A percentile compares a stretch with the other conserved stretches of the same genome.
Evolutionary conservation across 306 rosid genomes (phyloP).

Genomic region (Lathyrus sativus): DNA sequence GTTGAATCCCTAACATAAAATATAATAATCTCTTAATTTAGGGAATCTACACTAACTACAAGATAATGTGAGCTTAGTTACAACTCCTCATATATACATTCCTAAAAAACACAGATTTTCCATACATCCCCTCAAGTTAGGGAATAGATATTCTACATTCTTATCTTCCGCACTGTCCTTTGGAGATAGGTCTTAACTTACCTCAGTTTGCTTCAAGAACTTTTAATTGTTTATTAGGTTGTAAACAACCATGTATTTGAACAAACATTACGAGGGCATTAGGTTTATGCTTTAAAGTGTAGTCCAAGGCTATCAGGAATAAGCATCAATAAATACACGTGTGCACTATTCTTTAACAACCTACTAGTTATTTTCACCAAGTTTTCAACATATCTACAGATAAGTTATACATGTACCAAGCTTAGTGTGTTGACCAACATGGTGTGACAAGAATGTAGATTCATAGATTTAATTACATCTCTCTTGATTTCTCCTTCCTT

Average conservation of each 20-base stretch:
- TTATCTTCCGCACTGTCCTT: not conserved
- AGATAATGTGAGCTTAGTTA: not conserved
- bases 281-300: not conserved
- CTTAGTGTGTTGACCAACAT: not conserved
- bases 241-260: not conserved
- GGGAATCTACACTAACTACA: not conserved
- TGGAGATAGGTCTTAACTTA: not conserved
- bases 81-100: not conserved
- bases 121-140: not conserved
- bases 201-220: not conserved
- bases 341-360: not conserved
- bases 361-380: not conserved
- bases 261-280: not conserved
- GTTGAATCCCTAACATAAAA: not conserved
- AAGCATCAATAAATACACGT: not conserved
- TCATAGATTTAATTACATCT: not conserved
- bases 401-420: constrained; percentile 1
- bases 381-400: not conserved
- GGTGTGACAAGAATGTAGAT: not conserved
- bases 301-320: not conserved
- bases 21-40: not conserved
- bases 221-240: not conserved
- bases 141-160: not conserved
- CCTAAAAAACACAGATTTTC: not conserved
- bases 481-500: not conserved